Evolutionary conservation across 495 filamentous ascomycete genomes (phyloP).

Genomic region (Letharia lupina): DNA sequence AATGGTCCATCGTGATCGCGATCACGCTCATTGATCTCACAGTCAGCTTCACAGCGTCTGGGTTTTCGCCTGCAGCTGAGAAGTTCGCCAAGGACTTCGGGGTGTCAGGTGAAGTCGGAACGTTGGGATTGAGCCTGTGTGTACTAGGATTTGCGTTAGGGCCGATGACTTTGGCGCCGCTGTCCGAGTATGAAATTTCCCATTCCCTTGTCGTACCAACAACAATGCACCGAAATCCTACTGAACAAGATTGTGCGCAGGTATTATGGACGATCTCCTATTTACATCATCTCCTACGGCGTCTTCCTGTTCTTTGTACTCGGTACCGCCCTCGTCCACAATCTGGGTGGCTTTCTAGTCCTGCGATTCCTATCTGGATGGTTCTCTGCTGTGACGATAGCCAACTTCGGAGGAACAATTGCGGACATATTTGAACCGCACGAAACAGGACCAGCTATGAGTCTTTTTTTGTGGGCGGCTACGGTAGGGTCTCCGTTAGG

Average conservation of each 20-base stretch:
- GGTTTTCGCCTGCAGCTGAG: conserved; percentile 35
- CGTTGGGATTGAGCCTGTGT: conserved; percentile 37
- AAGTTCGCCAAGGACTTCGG: conserved; percentile 35
- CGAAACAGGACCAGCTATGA: conserved; percentile 26
- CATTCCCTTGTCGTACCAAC: conserved; percentile 11
- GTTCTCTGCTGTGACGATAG: conserved; percentile 28
- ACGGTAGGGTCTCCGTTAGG: conserved; percentile 37
- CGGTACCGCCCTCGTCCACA: conserved; percentile 26
- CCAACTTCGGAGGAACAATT: conserved; percentile 26
- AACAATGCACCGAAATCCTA: conserved; percentile 22
- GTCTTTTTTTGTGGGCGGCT: conserved; percentile 34
- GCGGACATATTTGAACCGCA: conserved; percentile 26
- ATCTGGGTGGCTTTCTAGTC: conserved; percentile 25
- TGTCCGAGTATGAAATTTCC: conserved; percentile 30
- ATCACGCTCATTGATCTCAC: conserved; percentile 39
- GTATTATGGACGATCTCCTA: conserved; percentile 29
- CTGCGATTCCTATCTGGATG: conserved; percentile 27
- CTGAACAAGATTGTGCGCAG: conserved; percentile 11
- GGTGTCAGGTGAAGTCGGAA: conserved; percentile 38
- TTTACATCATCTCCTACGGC: conserved; percentile 31
- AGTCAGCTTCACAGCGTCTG: conserved; percentile 38
- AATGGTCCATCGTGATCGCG: conserved; percentile 41
- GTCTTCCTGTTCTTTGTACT: conserved; percentile 27
- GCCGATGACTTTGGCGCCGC: conserved; percentile 35
- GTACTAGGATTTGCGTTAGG: conserved; percentile 34